Evolutionary conservation across 2,329 filamentous ascomycete genomes (phyloP).

Genomic region (Pseudogymnoascus sp.): DNA sequence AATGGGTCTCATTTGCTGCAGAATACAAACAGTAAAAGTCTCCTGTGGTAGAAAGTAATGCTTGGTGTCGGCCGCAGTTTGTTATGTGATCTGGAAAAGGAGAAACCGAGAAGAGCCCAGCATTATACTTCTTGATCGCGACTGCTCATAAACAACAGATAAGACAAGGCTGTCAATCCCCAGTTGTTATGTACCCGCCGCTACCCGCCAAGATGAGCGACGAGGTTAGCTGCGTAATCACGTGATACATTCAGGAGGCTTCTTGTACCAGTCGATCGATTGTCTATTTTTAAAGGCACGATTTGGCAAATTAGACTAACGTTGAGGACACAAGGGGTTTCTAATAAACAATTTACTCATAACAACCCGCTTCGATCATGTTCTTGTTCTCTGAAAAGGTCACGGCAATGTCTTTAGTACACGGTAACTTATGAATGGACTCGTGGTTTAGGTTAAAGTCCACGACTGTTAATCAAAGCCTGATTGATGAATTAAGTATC

Average conservation of each 20-base stretch:
- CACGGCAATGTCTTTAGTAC: neutral
- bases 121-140: neutral
- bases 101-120: neutral
- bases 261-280: neutral
- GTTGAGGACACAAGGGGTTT: neutral
- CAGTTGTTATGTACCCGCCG: neutral
- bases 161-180: constrained; percentile 4
- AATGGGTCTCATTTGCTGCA: constrained; percentile 1
- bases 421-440: neutral
- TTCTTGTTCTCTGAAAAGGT: neutral
- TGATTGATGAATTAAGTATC: neutral
- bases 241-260: neutral
- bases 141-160: constrained; percentile 6
- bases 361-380: neutral
- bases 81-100: neutral
- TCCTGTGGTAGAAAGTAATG: neutral
- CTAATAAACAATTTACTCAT: neutral
- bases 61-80: neutral
- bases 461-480: neutral
- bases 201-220: neutral
- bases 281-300: neutral
- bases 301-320: neutral
- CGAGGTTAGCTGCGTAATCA: neutral
- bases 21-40: neutral
- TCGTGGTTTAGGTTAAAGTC: neutral